Percentiles rank a stretch among this genome's conserved stretches.
Evolutionary conservation across 2,329 filamentous ascomycete species (phyloP).

Genomic region (Fusarium tupiense): DNA sequence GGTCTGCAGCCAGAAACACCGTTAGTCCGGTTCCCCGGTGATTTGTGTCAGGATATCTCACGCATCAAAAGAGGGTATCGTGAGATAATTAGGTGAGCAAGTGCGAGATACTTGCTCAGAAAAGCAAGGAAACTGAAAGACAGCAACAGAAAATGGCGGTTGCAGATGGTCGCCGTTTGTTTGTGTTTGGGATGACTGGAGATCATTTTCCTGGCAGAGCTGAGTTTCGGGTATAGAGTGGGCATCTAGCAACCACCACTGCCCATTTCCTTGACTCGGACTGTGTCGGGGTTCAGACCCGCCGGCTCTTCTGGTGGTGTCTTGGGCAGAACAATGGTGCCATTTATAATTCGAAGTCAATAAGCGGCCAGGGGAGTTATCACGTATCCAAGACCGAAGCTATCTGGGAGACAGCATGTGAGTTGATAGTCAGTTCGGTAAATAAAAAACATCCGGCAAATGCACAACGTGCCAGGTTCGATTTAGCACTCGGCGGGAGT

Average conservation of each 20-base stretch:
- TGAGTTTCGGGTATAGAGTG: conserved; percentile 7
- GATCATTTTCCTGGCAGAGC: conserved; percentile 23
- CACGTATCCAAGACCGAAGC: not conserved
- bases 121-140: not conserved
- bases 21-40: conserved; percentile 3
- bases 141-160: not conserved
- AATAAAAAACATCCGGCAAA: not conserved
- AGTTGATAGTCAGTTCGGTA: not conserved
- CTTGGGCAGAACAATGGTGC: conserved; percentile 25
- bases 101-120: not conserved
- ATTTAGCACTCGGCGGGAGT: not conserved
- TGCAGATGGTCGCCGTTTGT: not conserved
- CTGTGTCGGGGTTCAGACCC: not conserved
- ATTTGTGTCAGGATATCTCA: not conserved
- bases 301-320: not conserved
- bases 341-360: not conserved
- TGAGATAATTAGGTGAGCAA: not conserved
- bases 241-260: not conserved
- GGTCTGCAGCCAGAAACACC: not conserved
- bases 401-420: conserved; percentile 3
- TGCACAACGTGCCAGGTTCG: not conserved
- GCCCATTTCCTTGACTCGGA: not conserved
- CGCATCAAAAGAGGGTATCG: conserved; percentile 1
- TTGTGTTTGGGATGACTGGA: conserved; percentile 5
- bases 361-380: not conserved